phyloP scores from a whole-genome alignment of 192 early-diverging fungal genomes.

The Phycomyces nitens region DNA sequence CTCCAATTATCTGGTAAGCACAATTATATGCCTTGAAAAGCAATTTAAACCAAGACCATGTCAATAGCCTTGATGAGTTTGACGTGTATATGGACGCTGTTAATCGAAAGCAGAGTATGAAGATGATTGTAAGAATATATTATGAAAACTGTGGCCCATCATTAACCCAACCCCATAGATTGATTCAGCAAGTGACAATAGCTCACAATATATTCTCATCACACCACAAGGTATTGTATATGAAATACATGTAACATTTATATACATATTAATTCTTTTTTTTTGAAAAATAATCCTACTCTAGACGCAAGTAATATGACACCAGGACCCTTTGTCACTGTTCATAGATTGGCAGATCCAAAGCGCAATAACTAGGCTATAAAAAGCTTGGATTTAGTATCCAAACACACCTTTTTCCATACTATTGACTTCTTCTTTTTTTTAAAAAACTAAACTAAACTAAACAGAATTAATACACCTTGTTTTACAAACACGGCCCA shows the following conservation, averaged over 20 bases:
- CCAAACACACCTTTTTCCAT: too few relatives aligned
- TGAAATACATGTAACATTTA: too few relatives aligned
- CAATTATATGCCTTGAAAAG: background rate
- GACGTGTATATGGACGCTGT: slow-evolving; percentile 99
- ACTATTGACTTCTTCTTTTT: too few relatives aligned
- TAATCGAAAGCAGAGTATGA: slow-evolving; percentile 85
- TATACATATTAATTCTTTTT: too few relatives aligned
- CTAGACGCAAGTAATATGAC: slow-evolving; percentile 66
- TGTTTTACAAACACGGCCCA: too few relatives aligned
- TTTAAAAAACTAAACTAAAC: too few relatives aligned
- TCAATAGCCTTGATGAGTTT: slow-evolving; percentile 86
- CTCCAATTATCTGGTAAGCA: slow-evolving; percentile 78
- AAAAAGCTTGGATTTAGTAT: too few relatives aligned
- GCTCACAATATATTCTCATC: slow-evolving; percentile 92
- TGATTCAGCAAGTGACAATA: slow-evolving; percentile 66
- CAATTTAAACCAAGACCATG: background rate
- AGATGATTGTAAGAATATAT: slow-evolving; percentile 61
- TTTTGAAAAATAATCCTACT: too few relatives aligned
- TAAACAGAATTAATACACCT: too few relatives aligned
- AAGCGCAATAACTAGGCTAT: slow-evolving; percentile 24
- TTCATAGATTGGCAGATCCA: slow-evolving; percentile 59
- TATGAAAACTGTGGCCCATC: background rate
- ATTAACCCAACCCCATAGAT: too few relatives aligned
- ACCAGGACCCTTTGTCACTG: slow-evolving; percentile 51
- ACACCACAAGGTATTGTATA: slow-evolving; percentile 67